Conservation (phyloP, 75 land plant species). For the Picea sitchensis region DNA sequence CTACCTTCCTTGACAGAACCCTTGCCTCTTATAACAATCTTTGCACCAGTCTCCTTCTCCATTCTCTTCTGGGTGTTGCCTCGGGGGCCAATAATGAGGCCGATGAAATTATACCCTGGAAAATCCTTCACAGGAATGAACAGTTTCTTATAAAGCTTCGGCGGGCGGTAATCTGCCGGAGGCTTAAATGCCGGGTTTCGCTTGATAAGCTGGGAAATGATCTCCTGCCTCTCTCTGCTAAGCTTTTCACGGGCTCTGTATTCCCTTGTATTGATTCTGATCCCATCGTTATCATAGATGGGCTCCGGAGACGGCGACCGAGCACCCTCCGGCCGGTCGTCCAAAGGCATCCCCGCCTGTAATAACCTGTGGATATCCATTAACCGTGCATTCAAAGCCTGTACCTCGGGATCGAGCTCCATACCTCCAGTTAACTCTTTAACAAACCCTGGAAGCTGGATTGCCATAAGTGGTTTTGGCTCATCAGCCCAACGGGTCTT, state of each 20-base stretch:
- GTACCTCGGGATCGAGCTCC: constrained; percentile 90
- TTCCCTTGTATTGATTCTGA: constrained; percentile 87
- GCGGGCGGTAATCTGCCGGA: constrained; percentile 92
- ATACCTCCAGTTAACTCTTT: constrained; percentile 55
- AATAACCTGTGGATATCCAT: constrained; percentile 64
- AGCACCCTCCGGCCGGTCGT: constrained; percentile 73
- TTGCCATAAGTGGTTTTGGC: constrained; percentile 31
- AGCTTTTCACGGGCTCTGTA: constrained; percentile 80
- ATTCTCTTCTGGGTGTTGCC: constrained; percentile 99
- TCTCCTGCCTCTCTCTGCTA: constrained; percentile 74
- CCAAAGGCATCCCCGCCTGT: constrained; percentile 61
- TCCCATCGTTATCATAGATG: constrained; percentile 88
- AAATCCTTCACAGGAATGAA: constrained; percentile 95
- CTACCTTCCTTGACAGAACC: constrained; percentile 89
- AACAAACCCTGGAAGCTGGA: constrained; percentile 88
- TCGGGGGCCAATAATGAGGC: constrained; percentile 93
- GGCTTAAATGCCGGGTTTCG: constrained; percentile 88
- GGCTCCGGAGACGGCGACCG: constrained; percentile 95
- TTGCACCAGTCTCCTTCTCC: constrained; percentile 98
- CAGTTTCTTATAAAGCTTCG: constrained; percentile 89
- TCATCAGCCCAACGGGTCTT: constrained; percentile 95
- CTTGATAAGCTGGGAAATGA: constrained; percentile 78
- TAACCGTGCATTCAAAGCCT: constrained; percentile 67
- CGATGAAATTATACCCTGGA: constrained; percentile 96
- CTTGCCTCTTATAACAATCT: constrained; percentile 93